Conservation (phyloP, 1,284 basidiomycete species). For the Puccinia novopanici region DNA sequence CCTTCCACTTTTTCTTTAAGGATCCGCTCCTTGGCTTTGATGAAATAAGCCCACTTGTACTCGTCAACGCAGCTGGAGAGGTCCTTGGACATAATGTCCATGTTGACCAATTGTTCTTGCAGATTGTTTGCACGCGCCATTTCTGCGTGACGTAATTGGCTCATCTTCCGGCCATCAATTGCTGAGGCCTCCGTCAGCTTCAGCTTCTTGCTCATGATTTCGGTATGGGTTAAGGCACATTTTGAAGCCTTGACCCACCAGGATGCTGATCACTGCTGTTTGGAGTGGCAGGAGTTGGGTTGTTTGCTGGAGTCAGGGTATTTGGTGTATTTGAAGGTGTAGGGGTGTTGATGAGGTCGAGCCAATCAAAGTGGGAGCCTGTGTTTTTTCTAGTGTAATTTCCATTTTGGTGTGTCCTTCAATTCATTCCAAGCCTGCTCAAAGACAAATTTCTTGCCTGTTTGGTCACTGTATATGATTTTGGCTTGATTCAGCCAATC, state of each 20-base stretch:
- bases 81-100: too few relatives aligned
- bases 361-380: background rate
- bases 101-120: background rate
- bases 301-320: background rate
- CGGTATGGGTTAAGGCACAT: background rate
- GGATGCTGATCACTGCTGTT: background rate
- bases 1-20: background rate
- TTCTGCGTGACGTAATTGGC: background rate
- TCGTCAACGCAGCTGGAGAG: slow-evolving; percentile 1
- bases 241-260: background rate
- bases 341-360: background rate
- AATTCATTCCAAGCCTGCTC: background rate
- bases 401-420: slow-evolving; percentile 18
- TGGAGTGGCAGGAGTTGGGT: background rate
- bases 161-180: background rate
- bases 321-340: background rate
- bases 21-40: background rate
- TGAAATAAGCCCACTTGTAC: background rate
- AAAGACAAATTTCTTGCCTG: background rate
- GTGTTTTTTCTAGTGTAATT: background rate
- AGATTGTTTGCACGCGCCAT: background rate
- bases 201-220: background rate
- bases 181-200: slow-evolving; percentile 2
- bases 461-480: background rate
- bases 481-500: slow-evolving; percentile 5